These are phyloP conservation scores for Colletotrichum siamense DNA, from an alignment of 2,329 filamentous ascomycete genomes.

Conservation along the genomic window DNA sequence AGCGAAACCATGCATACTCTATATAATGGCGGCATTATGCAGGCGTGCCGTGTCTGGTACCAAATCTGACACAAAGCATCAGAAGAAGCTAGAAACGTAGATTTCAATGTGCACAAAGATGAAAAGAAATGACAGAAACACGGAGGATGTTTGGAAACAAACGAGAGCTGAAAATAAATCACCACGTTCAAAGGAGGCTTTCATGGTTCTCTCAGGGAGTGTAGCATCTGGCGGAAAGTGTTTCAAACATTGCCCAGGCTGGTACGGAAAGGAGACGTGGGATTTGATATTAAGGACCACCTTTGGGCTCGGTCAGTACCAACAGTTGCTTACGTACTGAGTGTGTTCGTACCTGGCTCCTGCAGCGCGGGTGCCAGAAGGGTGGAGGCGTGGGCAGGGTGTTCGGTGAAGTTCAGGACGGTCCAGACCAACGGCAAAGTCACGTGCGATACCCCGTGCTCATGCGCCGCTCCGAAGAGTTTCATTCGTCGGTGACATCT, in stretches of 20 bases:
- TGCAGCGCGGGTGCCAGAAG: neutral
- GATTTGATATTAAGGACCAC: neutral
- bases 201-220: neutral
- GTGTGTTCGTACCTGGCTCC: neutral
- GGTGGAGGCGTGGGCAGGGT: neutral
- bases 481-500: slow-evolving; percentile 17
- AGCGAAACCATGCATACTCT: neutral
- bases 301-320: neutral
- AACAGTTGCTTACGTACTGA: neutral
- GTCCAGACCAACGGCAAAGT: neutral
- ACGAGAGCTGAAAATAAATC: neutral
- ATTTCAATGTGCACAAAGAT: neutral
- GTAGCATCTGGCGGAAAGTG: neutral
- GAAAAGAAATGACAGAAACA: neutral
- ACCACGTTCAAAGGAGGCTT: neutral
- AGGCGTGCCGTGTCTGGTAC: neutral
- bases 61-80: neutral
- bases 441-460: neutral
- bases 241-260: neutral
- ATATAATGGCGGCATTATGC: neutral
- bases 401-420: neutral
- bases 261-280: neutral
- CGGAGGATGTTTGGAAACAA: neutral
- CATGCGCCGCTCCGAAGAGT: neutral
- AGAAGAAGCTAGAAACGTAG: neutral